Percentiles rank a stretch among this genome's conserved stretches.
These are phyloP conservation scores for Gynandropsis gynandra DNA, from an alignment of 345 rosid species.

Conservation along the genomic window DNA sequence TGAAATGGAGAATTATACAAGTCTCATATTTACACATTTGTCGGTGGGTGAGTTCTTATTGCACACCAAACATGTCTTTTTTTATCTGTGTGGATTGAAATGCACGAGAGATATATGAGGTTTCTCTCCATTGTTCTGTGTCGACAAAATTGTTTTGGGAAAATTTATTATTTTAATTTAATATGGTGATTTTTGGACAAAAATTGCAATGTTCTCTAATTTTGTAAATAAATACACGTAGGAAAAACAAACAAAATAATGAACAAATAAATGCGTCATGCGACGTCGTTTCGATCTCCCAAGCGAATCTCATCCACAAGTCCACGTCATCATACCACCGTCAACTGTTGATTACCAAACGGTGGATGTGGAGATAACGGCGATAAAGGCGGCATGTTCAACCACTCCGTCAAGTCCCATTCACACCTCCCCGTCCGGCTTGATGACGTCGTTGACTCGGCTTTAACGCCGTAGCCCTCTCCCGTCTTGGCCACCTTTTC, in stretches of 20 bases:
- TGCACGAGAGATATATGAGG: no score
- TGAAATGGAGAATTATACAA: no score
- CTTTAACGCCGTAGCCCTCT: slow-evolving; percentile 9
- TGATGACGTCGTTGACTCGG: slow-evolving; percentile 28
- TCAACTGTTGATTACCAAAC: slow-evolving; percentile 23
- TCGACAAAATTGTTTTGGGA: no score
- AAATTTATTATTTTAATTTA: no score
- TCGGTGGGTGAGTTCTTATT: no score
- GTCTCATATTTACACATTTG: no score
- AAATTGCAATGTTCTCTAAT: no score
- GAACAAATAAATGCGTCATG: no score
- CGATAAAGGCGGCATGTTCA: slow-evolving; percentile 42
- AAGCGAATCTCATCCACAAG: slow-evolving; percentile 13
- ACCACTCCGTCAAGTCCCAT: slow-evolving; percentile 37
- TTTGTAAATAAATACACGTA: not conserved
- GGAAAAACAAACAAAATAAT: slow-evolving; percentile 18
- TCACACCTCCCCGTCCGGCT: slow-evolving; percentile 31
- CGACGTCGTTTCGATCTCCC: slow-evolving; percentile 8
- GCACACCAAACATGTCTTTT: no score
- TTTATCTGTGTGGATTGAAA: no score
- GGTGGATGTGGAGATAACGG: slow-evolving; percentile 47
- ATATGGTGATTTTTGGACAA: no score
- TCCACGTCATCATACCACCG: slow-evolving; percentile 27
- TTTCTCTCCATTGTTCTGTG: no score
- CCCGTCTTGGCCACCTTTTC: slow-evolving; percentile 32